A percentile compares a stretch with the other conserved stretches of the same genome.
These are phyloP conservation scores for Globisporangium megalacanthum DNA, from an alignment of 352 stramenopile species.

Conservation along the genomic window DNA sequence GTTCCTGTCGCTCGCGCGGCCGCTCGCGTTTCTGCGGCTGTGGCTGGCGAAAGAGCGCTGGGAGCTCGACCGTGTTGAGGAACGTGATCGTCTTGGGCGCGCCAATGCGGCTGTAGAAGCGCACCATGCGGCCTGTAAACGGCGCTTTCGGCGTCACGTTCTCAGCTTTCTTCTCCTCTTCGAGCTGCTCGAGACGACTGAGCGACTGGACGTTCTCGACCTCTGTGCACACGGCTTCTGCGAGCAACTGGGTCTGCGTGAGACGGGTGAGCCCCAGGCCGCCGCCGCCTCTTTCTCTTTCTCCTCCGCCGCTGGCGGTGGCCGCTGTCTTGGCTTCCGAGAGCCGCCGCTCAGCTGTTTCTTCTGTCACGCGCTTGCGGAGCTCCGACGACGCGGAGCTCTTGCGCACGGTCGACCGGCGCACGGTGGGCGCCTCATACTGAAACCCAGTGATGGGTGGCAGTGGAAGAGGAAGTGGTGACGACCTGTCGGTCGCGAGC, in stretches of 20 bases:
- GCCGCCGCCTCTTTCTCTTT: constrained; percentile 15
- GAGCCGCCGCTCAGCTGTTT: constrained; percentile 21
- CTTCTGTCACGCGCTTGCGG: constrained; percentile 42
- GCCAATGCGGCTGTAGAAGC: constrained; percentile 59
- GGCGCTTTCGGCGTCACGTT: constrained; percentile 59
- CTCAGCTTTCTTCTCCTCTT: constrained; percentile 80
- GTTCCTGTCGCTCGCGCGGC: constrained; percentile 24
- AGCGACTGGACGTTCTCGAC: constrained; percentile 80
- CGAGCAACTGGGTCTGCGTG: constrained; percentile 63
- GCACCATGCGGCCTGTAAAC: constrained; percentile 61
- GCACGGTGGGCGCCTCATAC: constrained; percentile 40
- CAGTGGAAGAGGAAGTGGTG: neutral
- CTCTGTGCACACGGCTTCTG: constrained; percentile 71
- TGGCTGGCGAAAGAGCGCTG: constrained; percentile 58
- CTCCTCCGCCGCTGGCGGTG: constrained; percentile 13
- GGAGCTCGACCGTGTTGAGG: constrained; percentile 61
- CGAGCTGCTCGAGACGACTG: constrained; percentile 66
- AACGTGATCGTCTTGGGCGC: constrained; percentile 79
- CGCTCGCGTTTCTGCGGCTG: constrained; percentile 52
- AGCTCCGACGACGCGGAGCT: constrained; percentile 56
- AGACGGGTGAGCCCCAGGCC: constrained; percentile 14
- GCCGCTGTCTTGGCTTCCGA: neutral
- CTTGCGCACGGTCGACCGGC: constrained; percentile 55
- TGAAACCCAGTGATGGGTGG: constrained; percentile 7
- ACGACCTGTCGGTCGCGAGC: neutral